These are phyloP conservation scores for Alloteropsis semialata DNA, from an alignment of 176 grass and related monocot genomes.

Conservation along the genomic window DNA sequence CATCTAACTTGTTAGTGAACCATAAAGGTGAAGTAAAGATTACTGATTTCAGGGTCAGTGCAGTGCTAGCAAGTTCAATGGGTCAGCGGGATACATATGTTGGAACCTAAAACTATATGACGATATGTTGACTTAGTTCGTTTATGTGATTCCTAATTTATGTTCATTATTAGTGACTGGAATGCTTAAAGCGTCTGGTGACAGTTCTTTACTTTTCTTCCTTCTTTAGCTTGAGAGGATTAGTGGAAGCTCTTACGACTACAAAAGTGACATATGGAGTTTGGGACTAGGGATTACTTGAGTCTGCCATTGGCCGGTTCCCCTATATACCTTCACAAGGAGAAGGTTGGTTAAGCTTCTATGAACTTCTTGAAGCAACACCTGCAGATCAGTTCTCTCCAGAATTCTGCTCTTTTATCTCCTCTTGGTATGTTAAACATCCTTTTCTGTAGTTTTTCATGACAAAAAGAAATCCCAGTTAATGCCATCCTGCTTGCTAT, in stretches of 20 bases:
- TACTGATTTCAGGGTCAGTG: constrained; percentile 93
- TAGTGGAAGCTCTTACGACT: constrained; percentile 90
- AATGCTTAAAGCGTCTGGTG: constrained; percentile 16
- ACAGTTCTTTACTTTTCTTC: constrained; percentile 32
- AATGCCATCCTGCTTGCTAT: not conserved
- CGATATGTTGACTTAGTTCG: constrained; percentile 55
- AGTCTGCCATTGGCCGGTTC: constrained; percentile 89
- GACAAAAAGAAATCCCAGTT: constrained; percentile 1
- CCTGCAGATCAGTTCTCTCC: constrained; percentile 91
- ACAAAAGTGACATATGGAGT: constrained; percentile 99
- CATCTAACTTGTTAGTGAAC: constrained; percentile 94
- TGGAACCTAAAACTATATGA: constrained; percentile 97
- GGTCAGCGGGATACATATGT: constrained; percentile 96
- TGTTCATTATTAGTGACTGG: not conserved
- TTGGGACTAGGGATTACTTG: constrained; percentile 94
- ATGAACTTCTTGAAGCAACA: constrained; percentile 92
- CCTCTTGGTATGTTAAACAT: constrained; percentile 58
- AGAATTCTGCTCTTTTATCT: constrained; percentile 93
- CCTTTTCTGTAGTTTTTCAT: not conserved
- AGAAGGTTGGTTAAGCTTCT: constrained; percentile 85
- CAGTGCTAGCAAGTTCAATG: constrained; percentile 83
- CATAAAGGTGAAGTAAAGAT: constrained; percentile 95
- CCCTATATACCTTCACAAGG: constrained; percentile 84
- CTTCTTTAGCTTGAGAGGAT: constrained; percentile 77
- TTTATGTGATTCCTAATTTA: constrained; percentile 1